phyloP scores from a whole-genome alignment of 345 rosid genomes.

The Noccaea caerulescens region DNA sequence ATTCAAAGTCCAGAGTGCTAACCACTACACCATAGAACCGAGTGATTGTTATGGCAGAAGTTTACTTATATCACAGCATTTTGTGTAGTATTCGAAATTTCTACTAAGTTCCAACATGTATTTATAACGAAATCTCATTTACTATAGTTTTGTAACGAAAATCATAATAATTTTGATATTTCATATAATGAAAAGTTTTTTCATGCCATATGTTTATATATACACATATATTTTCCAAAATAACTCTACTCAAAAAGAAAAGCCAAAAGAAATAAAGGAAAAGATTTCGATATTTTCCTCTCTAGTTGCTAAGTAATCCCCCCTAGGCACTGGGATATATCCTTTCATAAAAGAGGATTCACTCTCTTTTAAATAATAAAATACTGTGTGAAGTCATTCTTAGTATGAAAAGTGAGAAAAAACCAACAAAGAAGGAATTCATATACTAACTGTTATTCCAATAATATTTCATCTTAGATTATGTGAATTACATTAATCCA shows the following conservation, averaged over 20 bases:
- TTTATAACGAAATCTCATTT: too few species aligned
- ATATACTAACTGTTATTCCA: neutral
- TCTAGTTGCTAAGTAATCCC: constrained; percentile 30
- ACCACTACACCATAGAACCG: constrained; percentile 95
- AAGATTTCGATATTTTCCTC: constrained; percentile 15
- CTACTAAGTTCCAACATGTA: too few species aligned
- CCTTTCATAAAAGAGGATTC: constrained; percentile 32
- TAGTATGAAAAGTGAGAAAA: constrained; percentile 15
- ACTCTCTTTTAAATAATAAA: neutral
- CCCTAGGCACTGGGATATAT: constrained; percentile 26
- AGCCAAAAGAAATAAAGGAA: neutral
- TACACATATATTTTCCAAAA: neutral
- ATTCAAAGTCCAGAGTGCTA: constrained; percentile 97
- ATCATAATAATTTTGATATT: too few species aligned
- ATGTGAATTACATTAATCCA: neutral
- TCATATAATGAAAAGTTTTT: too few species aligned
- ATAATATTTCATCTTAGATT: neutral
- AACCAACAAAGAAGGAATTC: neutral
- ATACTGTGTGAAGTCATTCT: constrained; percentile 4
- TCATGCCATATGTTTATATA: too few species aligned
- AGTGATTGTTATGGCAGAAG: neutral
- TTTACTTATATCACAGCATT: too few species aligned
- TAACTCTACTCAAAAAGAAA: neutral
- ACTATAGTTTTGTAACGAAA: too few species aligned
- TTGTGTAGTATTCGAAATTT: too few species aligned